These are phyloP conservation scores for Thielaviopsis euricoi DNA, from an alignment of 2,329 filamentous ascomycete species.

Conservation along the genomic window DNA sequence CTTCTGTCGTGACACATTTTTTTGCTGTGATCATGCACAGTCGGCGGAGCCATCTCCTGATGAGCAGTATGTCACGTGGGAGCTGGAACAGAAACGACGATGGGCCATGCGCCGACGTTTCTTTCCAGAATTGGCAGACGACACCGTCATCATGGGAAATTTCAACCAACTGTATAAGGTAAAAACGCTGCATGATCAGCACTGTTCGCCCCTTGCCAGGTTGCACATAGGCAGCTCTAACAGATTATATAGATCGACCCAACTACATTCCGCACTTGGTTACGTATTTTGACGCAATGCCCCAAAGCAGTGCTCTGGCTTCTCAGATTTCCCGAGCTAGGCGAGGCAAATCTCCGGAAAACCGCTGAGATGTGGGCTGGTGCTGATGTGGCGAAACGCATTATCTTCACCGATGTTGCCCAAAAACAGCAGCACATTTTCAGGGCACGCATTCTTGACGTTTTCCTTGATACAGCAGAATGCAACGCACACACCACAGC, in stretches of 20 bases:
- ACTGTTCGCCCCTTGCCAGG: background rate
- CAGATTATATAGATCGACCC: constrained; percentile 64
- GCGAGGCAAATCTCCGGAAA: constrained; percentile 66
- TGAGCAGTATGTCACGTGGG: constrained; percentile 57
- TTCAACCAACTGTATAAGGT: constrained; percentile 99
- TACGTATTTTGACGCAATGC: constrained; percentile 71
- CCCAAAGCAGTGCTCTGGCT: constrained; percentile 90
- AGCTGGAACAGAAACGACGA: constrained; percentile 61
- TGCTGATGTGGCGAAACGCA: constrained; percentile 64
- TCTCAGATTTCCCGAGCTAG: constrained; percentile 86
- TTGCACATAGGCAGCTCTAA: constrained; percentile 5
- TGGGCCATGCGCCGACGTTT: constrained; percentile 90
- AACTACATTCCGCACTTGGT: constrained; percentile 87
- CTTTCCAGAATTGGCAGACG: constrained; percentile 67
- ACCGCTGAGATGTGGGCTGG: constrained; percentile 77
- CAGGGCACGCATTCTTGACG: constrained; percentile 75
- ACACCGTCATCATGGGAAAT: constrained; percentile 83
- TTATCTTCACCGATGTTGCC: constrained; percentile 92
- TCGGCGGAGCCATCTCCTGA: constrained; percentile 50
- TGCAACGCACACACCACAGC: constrained; percentile 98
- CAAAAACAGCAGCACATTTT: constrained; percentile 90
- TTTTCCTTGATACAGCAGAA: constrained; percentile 93
- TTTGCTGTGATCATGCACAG: constrained; percentile 93
- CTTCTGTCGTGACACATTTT: constrained; percentile 87
- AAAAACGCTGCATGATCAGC: constrained; percentile 16